Evolutionary conservation across 1,284 basidiomycete genomes (phyloP).

Genomic region (Fomitopsis betulina): DNA sequence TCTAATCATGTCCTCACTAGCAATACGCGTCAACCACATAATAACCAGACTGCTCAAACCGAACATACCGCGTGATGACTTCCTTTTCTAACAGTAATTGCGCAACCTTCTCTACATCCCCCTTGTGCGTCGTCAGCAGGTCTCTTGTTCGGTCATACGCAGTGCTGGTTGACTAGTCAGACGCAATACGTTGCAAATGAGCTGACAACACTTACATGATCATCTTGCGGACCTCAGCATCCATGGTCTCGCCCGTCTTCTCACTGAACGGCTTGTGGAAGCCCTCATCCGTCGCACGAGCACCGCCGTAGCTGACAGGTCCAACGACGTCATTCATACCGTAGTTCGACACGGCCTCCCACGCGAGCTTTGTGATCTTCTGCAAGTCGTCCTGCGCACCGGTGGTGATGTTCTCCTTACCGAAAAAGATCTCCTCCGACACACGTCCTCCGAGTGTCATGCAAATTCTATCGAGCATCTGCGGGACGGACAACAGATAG

Average conservation of each 20-base stretch:
- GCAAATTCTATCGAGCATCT: conserved; percentile 94
- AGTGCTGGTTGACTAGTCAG: conserved; percentile 35
- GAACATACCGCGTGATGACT: conserved; percentile 81
- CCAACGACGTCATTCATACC: conserved; percentile 96
- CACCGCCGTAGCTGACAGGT: conserved; percentile 91
- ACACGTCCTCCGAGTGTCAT: conserved; percentile 99
- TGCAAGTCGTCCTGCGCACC: conserved; percentile 97
- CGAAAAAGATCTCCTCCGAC: conserved; percentile 98
- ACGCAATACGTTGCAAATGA: neutral
- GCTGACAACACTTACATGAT: conserved; percentile 54
- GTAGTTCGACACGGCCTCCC: conserved; percentile 91
- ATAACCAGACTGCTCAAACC: conserved; percentile 5
- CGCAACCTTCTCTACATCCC: conserved; percentile 94
- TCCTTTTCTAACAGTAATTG: conserved; percentile 89
- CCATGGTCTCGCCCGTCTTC: conserved; percentile 93
- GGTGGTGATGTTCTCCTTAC: conserved; percentile 88
- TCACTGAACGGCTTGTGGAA: conserved; percentile 99
- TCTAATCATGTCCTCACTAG: conserved; percentile 81
- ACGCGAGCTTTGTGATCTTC: conserved; percentile 98
- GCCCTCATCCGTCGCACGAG: conserved; percentile 77
- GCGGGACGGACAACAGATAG: conserved; percentile 93
- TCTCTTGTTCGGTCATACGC: conserved; percentile 86
- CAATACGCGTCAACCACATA: conserved; percentile 10
- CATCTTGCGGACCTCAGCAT: conserved; percentile 93
- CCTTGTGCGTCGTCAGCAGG: conserved; percentile 78